Evolutionary conservation across 106 monocot species (phyloP), one percentile per base, ranked within the genome.

Genomic region (Dendrobium huoshanense): DNA sequence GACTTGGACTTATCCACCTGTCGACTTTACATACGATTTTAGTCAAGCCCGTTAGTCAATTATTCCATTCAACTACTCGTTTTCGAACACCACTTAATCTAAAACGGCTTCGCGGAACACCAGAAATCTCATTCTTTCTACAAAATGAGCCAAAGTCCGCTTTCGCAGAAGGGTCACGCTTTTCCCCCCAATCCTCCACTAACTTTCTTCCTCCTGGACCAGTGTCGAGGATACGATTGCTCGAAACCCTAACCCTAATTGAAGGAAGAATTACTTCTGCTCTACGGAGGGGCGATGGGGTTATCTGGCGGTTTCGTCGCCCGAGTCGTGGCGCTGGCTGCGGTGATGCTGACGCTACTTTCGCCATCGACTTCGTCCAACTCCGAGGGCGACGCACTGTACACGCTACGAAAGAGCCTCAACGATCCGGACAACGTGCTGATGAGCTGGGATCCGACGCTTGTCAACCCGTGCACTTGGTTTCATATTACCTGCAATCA

Each of bases 401-500:
- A 82, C 87, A 88, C 95, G 41, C 86, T 96, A 20, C 83, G 95
- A 55, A 59, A 73, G 67, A 81, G 87, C 67, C 85, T 96, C 8
- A 83, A 83, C 54, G 95, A 96, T 75, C 95, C 95, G 27, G 86
- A 88, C 4, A 81, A 83, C 56, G 95, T 96, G 59, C 82, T 96
- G 6, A 88, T 88, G 91, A 96, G 95, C 88, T 96, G 95, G 95
- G 95, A 96, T 85, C 95, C 90, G 65, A 96, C 95, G 20, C 89
- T 96, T 31, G 95, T 95, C 18, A 91, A 90, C 79, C 95, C 95
- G 5, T 95, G 95, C 76, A 95, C 95, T 40, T 93, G 95, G 92
- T 93, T 96, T 80, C 95, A 96, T 79, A 87, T 96, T 83, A 96
- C 95, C 75, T 96, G 95, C 85, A 91, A 96, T 81, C 88, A 88